These are phyloP conservation scores for Pythium utonaiense DNA, from an alignment of 352 stramenopile species.

Conservation along the genomic window DNA sequence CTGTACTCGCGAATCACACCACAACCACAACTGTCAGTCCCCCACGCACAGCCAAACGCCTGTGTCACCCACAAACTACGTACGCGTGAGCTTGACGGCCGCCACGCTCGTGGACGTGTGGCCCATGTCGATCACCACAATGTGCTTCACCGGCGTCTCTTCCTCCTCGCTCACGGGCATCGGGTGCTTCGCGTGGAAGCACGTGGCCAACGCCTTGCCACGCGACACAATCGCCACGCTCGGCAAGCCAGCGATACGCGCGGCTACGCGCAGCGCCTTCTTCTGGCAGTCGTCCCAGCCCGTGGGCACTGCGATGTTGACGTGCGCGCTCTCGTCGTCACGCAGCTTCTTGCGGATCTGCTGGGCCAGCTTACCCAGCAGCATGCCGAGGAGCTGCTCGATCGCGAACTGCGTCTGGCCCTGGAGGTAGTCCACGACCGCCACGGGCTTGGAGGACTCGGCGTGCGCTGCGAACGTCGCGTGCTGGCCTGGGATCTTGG, in stretches of 20 bases:
- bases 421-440: slow-evolving; percentile 56
- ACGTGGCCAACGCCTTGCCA: slow-evolving; percentile 60
- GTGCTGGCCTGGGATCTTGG: slow-evolving; percentile 45
- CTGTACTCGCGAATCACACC: slow-evolving; percentile 11
- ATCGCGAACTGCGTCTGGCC: slow-evolving; percentile 50
- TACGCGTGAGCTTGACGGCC: slow-evolving; percentile 63
- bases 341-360: slow-evolving; percentile 62
- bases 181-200: slow-evolving; percentile 84
- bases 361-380: slow-evolving; percentile 67
- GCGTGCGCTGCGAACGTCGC: slow-evolving; percentile 31
- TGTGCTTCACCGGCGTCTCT: slow-evolving; percentile 51
- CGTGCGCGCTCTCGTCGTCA: slow-evolving; percentile 37
- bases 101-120: slow-evolving; percentile 72
- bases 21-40: not conserved
- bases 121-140: slow-evolving; percentile 89
- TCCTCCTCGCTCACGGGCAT: slow-evolving; percentile 21
- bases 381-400: slow-evolving; percentile 75
- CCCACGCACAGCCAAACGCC: not conserved
- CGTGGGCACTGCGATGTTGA: slow-evolving; percentile 64
- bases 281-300: slow-evolving; percentile 57
- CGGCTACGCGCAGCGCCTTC: slow-evolving; percentile 38
- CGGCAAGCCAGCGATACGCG: slow-evolving; percentile 60
- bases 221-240: slow-evolving; percentile 47
- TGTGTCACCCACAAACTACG: not conserved
- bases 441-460: slow-evolving; percentile 28